Evolutionary conservation across 192 early-diverging fungal genomes (phyloP).

Genomic region (Helicostylum pulchrum): DNA sequence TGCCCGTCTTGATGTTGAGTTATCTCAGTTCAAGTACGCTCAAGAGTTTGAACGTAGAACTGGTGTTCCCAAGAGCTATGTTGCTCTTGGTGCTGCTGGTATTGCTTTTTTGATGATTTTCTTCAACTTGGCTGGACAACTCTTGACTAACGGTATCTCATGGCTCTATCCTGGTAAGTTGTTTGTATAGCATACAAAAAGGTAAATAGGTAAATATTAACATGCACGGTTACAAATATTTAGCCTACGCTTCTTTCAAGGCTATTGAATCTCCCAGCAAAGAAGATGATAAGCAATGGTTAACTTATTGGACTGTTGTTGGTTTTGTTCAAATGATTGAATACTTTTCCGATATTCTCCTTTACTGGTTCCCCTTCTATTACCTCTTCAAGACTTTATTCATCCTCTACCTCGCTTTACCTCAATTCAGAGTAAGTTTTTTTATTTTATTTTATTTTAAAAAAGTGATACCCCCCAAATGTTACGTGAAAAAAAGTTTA

Average conservation of each 20-base stretch:
- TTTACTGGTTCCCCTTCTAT: constrained; percentile 97
- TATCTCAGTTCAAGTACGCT: constrained; percentile 64
- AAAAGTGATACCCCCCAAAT: neutral
- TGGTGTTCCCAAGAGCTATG: constrained; percentile 88
- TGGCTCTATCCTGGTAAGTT: constrained; percentile 82
- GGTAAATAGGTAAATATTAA: neutral
- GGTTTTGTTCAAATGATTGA: constrained; percentile 84
- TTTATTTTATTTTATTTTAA: neutral
- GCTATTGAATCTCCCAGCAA: constrained; percentile 82
- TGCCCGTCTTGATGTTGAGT: constrained; percentile 62
- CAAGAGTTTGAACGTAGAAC: constrained; percentile 70
- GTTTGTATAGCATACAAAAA: neutral
- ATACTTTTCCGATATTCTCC: constrained; percentile 85
- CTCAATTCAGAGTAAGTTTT: constrained; percentile 56
- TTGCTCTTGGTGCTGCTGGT: constrained; percentile 59
- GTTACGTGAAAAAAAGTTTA: neutral
- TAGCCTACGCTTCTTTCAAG: constrained; percentile 89
- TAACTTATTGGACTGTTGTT: constrained; percentile 92
- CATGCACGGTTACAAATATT: neutral
- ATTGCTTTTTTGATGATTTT: constrained; percentile 77
- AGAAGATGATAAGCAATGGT: constrained; percentile 84
- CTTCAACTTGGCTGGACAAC: constrained; percentile 79
- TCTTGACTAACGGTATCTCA: constrained; percentile 76
- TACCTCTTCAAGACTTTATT: constrained; percentile 89
- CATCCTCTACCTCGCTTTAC: constrained; percentile 82